Evolutionary conservation across 352 stramenopile species (phyloP).

Genomic region (Phytopythium litorale): DNA sequence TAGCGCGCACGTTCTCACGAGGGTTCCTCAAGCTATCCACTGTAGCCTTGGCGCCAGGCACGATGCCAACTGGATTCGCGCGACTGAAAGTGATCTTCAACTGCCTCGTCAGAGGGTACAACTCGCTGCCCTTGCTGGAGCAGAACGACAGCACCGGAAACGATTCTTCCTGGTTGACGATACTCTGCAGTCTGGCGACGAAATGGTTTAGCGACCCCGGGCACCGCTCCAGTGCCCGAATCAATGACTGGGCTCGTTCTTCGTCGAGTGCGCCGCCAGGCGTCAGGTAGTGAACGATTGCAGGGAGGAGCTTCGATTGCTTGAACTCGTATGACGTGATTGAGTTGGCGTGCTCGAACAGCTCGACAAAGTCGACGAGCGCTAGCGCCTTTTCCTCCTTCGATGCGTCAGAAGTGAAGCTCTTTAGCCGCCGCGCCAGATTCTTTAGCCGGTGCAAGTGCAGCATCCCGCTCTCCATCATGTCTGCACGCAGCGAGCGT

Average conservation of each 20-base stretch:
- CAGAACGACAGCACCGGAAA: slow-evolving; percentile 63
- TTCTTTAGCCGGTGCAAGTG: slow-evolving; percentile 76
- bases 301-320: slow-evolving; percentile 67
- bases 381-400: slow-evolving; percentile 43
- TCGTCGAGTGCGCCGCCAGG: slow-evolving; percentile 30
- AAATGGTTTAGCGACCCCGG: slow-evolving; percentile 53
- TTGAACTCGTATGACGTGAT: slow-evolving; percentile 87
- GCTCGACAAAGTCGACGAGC: slow-evolving; percentile 65
- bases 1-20: slow-evolving; percentile 14
- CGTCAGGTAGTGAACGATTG: slow-evolving; percentile 52
- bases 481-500: slow-evolving; percentile 52
- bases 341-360: slow-evolving; percentile 70
- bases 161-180: slow-evolving; percentile 72
- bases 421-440: slow-evolving; percentile 51
- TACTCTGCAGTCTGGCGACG: slow-evolving; percentile 56
- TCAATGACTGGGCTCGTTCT: slow-evolving; percentile 26
- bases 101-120: slow-evolving; percentile 73
- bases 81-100: slow-evolving; percentile 53
- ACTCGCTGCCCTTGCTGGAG: slow-evolving; percentile 59
- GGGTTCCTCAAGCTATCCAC: background rate
- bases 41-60: background rate
- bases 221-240: slow-evolving; percentile 41
- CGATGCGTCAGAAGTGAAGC: slow-evolving; percentile 25
- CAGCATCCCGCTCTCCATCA: slow-evolving; percentile 73
- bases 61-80: background rate